Base-by-base conservation (phyloP, 2,329 filamentous ascomycete species). In the Xylariales sp. region DNA sequence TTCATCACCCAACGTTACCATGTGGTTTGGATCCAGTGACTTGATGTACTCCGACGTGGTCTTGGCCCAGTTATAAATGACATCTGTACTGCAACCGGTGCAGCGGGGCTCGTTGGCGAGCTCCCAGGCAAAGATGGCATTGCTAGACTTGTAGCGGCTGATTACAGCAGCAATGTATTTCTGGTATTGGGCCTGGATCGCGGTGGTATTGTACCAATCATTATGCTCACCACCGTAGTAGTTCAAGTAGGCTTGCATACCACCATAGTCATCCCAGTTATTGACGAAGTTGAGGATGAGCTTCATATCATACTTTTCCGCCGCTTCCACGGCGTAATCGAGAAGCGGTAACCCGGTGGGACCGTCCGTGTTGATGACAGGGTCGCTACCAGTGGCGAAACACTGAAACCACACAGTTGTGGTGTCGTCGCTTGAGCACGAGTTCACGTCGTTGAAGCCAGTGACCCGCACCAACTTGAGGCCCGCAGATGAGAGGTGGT, bases 221-320 rank as follows among this genome's bases (percentile, higher is more conserved):
- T 63, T 64, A 38, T 73, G 62, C 38, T 53, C 60, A 18, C 73
- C 74, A 20, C 76, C 78, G 45, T 78, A 83, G 6, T 72, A 75
- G 6, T 58, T 65, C 28, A 71, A 68, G 52, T 83, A 84, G 10
- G 76, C 75, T 12, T 65, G 63, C 53, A 84, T 84, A 23, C 81
- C 81, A 15, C 80, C 81, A 21, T 82, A 84, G 51, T 85, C 82
- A 31, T 65, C 66, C 80, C 81, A 86, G 60, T 85, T 78, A 61
- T 85, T 85, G 39, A 84, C 76, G 29, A 83, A 77, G 47, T 77
- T 74, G 52, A 81, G 72, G 44, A 85, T 80, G 5, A 84, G 62
- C 55, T 81, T 81, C 47, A 85, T 66, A 4, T 73, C 74, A 38
- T 74, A 65, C 38, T 66, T 63, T 55, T 81, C 78, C 5, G 80